Conservation (phyloP, 2,329 filamentous ascomycete species). For the Clonostachys sp. region DNA sequence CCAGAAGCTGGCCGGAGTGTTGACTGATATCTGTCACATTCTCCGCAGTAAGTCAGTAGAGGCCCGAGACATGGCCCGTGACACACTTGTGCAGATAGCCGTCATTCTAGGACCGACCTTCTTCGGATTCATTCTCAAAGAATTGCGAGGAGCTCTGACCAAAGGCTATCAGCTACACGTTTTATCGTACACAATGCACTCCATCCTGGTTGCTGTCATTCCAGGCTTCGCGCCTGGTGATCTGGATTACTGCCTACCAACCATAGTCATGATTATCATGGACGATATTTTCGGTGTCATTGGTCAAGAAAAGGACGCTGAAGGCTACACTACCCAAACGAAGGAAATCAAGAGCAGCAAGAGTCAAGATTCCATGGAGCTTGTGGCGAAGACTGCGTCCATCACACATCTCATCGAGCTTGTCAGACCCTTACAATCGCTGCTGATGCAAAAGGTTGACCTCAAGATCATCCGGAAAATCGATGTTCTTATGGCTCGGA, state of each 20-base stretch:
- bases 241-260: constrained; percentile 78
- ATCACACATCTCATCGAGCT: constrained; percentile 70
- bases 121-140: constrained; percentile 90
- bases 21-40: constrained; percentile 91
- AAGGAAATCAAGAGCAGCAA: constrained; percentile 98
- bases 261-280: constrained; percentile 83
- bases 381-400: constrained; percentile 79
- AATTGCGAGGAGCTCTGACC: constrained; percentile 76
- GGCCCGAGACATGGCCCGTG: constrained; percentile 84
- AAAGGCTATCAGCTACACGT: constrained; percentile 93
- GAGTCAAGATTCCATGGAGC: constrained; percentile 95
- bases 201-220: constrained; percentile 73
- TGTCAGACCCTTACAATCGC: constrained; percentile 69
- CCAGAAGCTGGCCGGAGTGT: constrained; percentile 71
- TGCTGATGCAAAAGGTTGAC: constrained; percentile 81
- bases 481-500: constrained; percentile 79
- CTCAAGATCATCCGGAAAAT: constrained; percentile 82
- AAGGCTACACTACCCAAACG: constrained; percentile 92
- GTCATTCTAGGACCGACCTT: constrained; percentile 75
- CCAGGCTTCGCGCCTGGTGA: constrained; percentile 75
- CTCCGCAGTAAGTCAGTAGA: constrained; percentile 85
- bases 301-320: constrained; percentile 94
- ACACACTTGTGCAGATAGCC: constrained; percentile 81
- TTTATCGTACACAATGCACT: constrained; percentile 90
- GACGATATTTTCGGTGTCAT: constrained; percentile 93